Base-by-base conservation (phyloP, 768 basidiomycete genomes). In the Cystofilobasidium ferigula region DNA sequence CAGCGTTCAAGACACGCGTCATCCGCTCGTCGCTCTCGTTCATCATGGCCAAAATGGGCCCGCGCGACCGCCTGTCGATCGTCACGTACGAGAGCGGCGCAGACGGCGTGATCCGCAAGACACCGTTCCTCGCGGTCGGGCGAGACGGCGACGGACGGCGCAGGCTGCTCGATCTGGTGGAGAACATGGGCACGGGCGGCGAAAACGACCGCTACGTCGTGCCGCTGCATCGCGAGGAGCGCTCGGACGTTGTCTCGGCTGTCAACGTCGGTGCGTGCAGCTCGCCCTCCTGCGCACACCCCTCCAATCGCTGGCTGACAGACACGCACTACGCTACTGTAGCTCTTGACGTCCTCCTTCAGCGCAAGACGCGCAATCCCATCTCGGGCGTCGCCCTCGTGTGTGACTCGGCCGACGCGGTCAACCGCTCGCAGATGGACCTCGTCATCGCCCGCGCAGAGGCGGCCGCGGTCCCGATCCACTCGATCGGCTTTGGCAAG, bases 201-300 rank as follows among this genome's bases (percentile, higher is more conserved):
- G 69, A 69, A 69, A 76, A 72, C 76, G 69, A 77, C 57, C 34
- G 47, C 35, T 70, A 76, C 69, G 75, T 86, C 74, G 83, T 89
- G 24, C 80, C 84, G 67, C 84, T 84, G 18, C 84, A 84, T 66
- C 86, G 86, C 73, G 93, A 97, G 22, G 93, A 97, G 77, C 89
- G 92, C 77, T 89, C 89, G 32, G 94, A 95, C 75, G 94, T 99
- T 22, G 91, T 98, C 28, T 94, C 93, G 14, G 95, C 93, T n/a
- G 89, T 97, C 64, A 99, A 99, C 74, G 86, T 94, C 72, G 90
- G 89, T 86, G 61, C 58, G 78, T 67, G 35, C 78, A 24, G 6
- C 36, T 42, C 24, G 24, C 32, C 24, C 30, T 28, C 40, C 24
- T 47, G n/a, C n/a, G n/a, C 32, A 6, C 38, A 30, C 7, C 32